phyloP scores from a whole-genome alignment of 208 protist genomes.

The Porcisia hertigi region DNA sequence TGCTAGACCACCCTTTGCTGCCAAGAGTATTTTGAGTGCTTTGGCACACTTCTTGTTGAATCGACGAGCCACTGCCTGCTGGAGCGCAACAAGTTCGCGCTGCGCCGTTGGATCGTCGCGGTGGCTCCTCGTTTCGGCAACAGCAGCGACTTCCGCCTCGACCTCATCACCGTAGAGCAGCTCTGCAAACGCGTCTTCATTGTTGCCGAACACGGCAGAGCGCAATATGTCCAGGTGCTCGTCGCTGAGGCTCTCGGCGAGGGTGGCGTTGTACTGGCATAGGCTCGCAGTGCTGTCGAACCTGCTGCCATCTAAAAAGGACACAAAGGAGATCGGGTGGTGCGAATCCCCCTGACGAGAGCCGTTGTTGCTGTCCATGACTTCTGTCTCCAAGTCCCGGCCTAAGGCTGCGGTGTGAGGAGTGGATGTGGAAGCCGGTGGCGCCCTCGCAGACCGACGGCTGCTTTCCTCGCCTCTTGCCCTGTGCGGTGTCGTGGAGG shows the following conservation, averaged over 20 bases:
- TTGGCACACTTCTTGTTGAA: conserved; percentile 49
- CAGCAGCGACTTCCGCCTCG: conserved; percentile 33
- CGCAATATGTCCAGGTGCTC: conserved; percentile 71
- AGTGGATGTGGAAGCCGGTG: neutral
- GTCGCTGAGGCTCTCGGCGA: conserved; percentile 75
- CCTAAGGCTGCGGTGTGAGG: neutral
- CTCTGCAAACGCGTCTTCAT: conserved; percentile 81
- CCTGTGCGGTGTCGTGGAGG: conserved; percentile 8
- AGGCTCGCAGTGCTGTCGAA: conserved; percentile 65
- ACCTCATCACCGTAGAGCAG: conserved; percentile 86
- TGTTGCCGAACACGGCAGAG: conserved; percentile 58
- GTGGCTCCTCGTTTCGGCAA: conserved; percentile 26
- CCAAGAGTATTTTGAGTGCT: conserved; percentile 26
- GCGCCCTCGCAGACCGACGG: neutral
- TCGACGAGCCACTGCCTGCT: conserved; percentile 33
- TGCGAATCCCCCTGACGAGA: conserved; percentile 26
- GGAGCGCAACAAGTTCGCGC: conserved; percentile 33
- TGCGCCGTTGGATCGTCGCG: conserved; percentile 33
- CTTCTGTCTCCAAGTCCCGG: neutral
- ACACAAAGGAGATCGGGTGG: conserved; percentile 48
- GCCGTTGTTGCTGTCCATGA: conserved; percentile 24
- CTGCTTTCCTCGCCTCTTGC: neutral
- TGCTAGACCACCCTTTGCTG: conserved; percentile 21
- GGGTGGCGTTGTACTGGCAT: conserved; percentile 72
- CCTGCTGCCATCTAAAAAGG: conserved; percentile 74